phyloP scores from a whole-genome alignment of 768 basidiomycete species.

The Pilatotrama ljubarskyi region DNA sequence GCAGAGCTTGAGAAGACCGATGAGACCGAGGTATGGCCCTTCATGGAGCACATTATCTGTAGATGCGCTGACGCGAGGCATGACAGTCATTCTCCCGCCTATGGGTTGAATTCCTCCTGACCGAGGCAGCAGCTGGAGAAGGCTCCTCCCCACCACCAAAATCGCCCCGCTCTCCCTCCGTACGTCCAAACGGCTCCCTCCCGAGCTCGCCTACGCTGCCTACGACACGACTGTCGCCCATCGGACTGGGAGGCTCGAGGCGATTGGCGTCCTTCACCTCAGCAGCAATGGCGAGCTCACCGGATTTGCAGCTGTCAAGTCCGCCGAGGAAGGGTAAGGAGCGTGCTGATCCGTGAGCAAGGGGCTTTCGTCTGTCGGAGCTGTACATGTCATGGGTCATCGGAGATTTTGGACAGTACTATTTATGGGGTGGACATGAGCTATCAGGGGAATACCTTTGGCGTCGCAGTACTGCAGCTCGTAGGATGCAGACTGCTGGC shows the following conservation, averaged over 20 bases:
- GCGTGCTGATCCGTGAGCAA: conserved; percentile 31
- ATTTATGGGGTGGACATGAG: not conserved
- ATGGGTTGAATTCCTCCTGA: conserved; percentile 97
- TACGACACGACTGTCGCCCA: conserved; percentile 19
- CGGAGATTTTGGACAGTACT: not conserved
- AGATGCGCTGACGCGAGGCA: not conserved
- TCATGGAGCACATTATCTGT: not conserved
- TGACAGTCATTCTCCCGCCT: conserved; percentile 91
- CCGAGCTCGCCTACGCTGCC: conserved; percentile 35
- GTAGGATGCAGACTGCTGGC: not conserved
- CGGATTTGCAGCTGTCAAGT: conserved; percentile 37
- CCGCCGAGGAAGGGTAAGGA: conserved; percentile 52
- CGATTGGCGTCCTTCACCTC: conserved; percentile 42
- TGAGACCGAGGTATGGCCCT: conserved; percentile 69
- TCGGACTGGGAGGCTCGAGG: conserved; percentile 33
- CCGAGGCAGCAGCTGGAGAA: conserved; percentile 69
- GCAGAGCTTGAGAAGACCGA: conserved; percentile 75
- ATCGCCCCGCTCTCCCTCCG: conserved; percentile 27
- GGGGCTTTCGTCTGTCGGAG: not conserved
- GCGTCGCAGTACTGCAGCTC: not conserved
- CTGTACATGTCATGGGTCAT: not conserved
- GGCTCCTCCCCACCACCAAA: conserved; percentile 19
- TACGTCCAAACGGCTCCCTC: conserved; percentile 37
- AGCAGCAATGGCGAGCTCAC: conserved; percentile 41
- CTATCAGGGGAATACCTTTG: not conserved